These are phyloP conservation scores for Luvunga scandens DNA, from an alignment of 345 rosid genomes.

Conservation along the genomic window DNA sequence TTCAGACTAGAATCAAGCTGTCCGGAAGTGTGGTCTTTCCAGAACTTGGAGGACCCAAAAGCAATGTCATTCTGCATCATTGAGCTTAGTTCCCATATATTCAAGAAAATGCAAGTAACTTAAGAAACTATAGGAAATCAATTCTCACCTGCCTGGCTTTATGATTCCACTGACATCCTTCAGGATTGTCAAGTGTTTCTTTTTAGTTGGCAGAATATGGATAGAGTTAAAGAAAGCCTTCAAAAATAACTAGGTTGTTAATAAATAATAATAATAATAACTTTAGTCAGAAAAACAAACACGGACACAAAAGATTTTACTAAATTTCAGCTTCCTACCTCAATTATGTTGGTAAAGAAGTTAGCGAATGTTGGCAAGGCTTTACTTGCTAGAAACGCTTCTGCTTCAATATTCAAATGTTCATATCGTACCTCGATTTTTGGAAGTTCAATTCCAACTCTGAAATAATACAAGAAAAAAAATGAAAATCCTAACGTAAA, in stretches of 20 bases:
- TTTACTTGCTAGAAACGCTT: constrained; percentile 29
- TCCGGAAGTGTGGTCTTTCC: constrained; percentile 21
- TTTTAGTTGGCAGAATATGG: constrained; percentile 41
- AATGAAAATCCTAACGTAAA: neutral
- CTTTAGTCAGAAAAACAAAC: neutral
- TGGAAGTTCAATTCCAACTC: constrained; percentile 32
- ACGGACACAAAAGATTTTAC: too few species aligned
- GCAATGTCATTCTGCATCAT: too few species aligned
- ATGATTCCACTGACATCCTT: constrained; percentile 64
- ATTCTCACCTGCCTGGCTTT: constrained; percentile 60
- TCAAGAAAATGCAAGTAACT: neutral
- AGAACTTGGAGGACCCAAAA: too few species aligned
- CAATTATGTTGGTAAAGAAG: constrained; percentile 20
- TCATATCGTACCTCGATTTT: constrained; percentile 34
- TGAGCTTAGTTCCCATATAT: constrained; percentile 33
- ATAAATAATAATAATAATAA: too few species aligned
- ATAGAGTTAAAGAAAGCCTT: constrained; percentile 18
- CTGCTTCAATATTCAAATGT: constrained; percentile 30
- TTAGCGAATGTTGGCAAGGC: constrained; percentile 37
- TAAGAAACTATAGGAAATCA: neutral
- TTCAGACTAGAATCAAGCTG: constrained; percentile 60
- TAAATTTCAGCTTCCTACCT: constrained; percentile 26
- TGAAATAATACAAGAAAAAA: constrained; percentile 2
- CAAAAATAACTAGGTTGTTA: neutral
- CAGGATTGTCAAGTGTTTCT: constrained; percentile 55